phyloP scores from a whole-genome alignment of 2,329 filamentous ascomycete species.

The Calonectria pauciramosa region DNA sequence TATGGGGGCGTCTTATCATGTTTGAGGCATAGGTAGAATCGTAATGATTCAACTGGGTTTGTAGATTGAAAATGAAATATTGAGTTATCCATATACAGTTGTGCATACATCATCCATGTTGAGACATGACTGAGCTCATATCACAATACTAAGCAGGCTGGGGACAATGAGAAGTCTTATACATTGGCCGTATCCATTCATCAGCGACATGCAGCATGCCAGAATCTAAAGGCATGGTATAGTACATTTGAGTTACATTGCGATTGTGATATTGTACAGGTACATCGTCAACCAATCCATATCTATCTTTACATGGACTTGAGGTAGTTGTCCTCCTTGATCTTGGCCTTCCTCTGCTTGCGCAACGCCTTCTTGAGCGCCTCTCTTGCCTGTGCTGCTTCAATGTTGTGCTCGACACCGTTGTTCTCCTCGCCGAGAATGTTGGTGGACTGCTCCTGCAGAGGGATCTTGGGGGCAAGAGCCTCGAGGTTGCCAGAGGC shows the following conservation, averaged over 20 bases:
- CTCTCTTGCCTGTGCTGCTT: conserved; percentile 65
- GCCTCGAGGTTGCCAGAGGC: conserved; percentile 76
- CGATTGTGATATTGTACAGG: conserved; percentile 45
- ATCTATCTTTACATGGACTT: conserved; percentile 74
- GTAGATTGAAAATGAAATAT: conserved; percentile 38
- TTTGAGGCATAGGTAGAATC: conserved; percentile 25
- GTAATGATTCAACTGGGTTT: conserved; percentile 2
- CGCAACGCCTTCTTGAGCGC: conserved; percentile 80
- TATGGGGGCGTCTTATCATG: conserved; percentile 12
- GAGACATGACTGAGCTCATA: background rate
- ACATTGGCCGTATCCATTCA: background rate
- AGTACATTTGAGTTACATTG: conserved; percentile 43
- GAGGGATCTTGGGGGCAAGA: conserved; percentile 77
- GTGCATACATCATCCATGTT: background rate
- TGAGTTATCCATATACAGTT: conserved; percentile 1
- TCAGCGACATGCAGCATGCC: conserved; percentile 30
- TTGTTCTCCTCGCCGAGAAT: conserved; percentile 67
- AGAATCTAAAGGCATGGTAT: conserved; percentile 36
- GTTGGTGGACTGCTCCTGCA: conserved; percentile 85
- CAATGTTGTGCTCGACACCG: conserved; percentile 60
- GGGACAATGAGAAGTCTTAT: background rate
- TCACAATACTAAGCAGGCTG: background rate
- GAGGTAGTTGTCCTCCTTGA: conserved; percentile 90
- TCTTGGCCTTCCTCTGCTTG: conserved; percentile 79
- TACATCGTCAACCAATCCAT: conserved; percentile 25